Base-by-base conservation (phyloP, 331 rosid species). In the Prunus yedoensis region DNA sequence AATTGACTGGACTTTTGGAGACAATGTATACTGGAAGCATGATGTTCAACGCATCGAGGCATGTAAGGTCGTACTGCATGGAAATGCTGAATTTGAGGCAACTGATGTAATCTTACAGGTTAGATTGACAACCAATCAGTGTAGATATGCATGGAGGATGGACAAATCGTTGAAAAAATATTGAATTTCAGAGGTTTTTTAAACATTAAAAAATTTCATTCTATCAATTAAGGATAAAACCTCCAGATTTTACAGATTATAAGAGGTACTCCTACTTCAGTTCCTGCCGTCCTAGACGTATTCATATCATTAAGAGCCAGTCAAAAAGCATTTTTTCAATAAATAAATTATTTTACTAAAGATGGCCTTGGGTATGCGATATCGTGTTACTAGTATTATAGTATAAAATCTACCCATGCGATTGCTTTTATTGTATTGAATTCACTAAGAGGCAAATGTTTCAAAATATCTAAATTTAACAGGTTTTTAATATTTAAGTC, bases 61-160 rank as follows among this genome's bases (percentile, higher is more conserved):
- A 75, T 79, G 90, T 83, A 86, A 85, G 85, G 79, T 95, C 59
- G 70, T 88, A 69, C 88, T 95, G 79, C 96, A 88, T 74, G 97
- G 97, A 78, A 95, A 92, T 89, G 97, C 99, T 84, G 99, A 92
- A 80, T 92, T 95, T 83, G 94, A 92, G 84, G 97, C 97, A 70
- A 80, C 80, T 62, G 85, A 89, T 81, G 97, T 90, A 71, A 83
- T 85, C 78, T 74, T 95, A 78, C 86, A 90, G 99, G 97, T 92
- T 78, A 70, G 79, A 49, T 78, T 79, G 12, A 43, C 20, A 7
- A 38, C 61, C 66, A 30, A 68, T 70, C 51, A 9, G 52, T 50
- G 49, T 46, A 60, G 77, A 74, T 83, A 20, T 53, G 81, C 74
- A 70, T 62, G 63, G 58, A 76, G 71, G 80, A 46, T 69, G 38